Evolutionary conservation across 2,329 filamentous ascomycete genomes (phyloP).

Genomic region (Elsinoe perseae): DNA sequence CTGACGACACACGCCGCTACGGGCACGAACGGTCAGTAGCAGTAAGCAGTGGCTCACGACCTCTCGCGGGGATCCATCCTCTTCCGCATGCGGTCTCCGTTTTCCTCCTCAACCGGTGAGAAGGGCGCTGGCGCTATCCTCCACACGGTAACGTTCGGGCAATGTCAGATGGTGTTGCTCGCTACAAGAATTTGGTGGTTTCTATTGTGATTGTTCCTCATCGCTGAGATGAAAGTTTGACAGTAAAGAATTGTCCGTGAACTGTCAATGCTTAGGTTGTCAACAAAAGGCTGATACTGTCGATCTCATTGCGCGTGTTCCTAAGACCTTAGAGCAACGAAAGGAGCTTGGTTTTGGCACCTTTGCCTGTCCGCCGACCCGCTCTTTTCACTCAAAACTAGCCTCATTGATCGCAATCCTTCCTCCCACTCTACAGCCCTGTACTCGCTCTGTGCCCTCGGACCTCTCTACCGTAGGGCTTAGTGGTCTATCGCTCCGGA

Average conservation of each 20-base stretch:
- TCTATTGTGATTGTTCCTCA: neutral
- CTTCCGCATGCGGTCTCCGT: neutral
- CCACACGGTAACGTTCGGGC: neutral
- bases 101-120: neutral
- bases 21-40: neutral
- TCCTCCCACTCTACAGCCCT: conserved; percentile 4
- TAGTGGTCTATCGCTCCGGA: conserved; percentile 1
- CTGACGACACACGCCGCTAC: conserved; percentile 7
- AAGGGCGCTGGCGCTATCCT: neutral
- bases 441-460: conserved; percentile 1
- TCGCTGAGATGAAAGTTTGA: neutral
- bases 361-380: neutral
- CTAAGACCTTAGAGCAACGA: too few relatives aligned
- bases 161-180: neutral
- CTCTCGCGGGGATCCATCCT: neutral
- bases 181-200: neutral
- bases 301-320: neutral
- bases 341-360: neutral
- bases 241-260: neutral
- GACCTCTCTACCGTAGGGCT: conserved; percentile 8
- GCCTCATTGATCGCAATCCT: conserved; percentile 5
- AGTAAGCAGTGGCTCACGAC: neutral
- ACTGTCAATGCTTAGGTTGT: neutral
- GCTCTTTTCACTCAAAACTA: neutral
- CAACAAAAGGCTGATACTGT: neutral